These are phyloP conservation scores for Epichloe scottii DNA, from an alignment of 2,329 filamentous ascomycete genomes.

Conservation along the genomic window DNA sequence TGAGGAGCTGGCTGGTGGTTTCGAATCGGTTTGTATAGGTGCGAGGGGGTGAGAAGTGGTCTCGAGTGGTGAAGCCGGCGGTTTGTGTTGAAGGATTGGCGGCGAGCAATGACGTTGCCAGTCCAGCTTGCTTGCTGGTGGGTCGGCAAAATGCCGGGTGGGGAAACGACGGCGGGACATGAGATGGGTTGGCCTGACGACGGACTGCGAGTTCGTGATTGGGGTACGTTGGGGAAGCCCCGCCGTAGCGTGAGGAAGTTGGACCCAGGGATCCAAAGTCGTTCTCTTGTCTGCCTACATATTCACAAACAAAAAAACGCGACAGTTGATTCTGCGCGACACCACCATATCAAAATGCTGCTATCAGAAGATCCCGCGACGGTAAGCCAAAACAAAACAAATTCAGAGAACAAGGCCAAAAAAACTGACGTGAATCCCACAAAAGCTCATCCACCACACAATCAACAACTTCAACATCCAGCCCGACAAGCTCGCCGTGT, in stretches of 20 bases:
- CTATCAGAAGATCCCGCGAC: conserved; percentile 87
- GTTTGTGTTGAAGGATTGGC: background rate
- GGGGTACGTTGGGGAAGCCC: background rate
- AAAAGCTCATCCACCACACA: conserved; percentile 56
- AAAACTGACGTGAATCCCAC: background rate
- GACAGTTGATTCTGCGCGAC: background rate
- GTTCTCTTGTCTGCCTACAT: background rate
- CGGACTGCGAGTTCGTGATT: background rate
- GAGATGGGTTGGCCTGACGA: conserved; percentile 9
- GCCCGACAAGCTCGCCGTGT: conserved; percentile 73
- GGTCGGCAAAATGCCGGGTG: conserved; percentile 3
- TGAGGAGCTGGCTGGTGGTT: no score
- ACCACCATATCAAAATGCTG: conserved; percentile 52
- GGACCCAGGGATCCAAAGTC: background rate
- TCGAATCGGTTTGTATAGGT: background rate
- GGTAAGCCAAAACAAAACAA: conserved; percentile 35
- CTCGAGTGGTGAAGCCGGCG: background rate
- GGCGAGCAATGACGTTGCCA: conserved; percentile 3
- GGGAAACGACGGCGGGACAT: background rate
- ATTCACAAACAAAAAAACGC: background rate
- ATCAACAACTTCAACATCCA: conserved; percentile 90
- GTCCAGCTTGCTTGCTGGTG: background rate
- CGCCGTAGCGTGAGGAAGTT: background rate
- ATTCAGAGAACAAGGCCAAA: background rate
- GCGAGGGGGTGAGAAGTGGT: background rate